Conservation (phyloP, 306 rosid species). For the Gynostemma pentaphyllum region DNA sequence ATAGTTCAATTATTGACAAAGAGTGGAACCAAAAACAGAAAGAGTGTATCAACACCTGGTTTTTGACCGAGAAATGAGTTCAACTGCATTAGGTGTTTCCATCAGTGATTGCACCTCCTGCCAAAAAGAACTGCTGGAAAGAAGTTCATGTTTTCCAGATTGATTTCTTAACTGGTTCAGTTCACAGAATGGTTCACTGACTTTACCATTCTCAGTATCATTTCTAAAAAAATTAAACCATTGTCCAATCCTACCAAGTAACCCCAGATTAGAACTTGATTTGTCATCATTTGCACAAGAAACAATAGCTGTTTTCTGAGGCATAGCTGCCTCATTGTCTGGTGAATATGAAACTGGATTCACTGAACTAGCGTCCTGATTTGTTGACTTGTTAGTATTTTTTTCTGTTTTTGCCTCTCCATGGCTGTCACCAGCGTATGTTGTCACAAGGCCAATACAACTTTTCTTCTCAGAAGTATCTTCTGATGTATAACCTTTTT, state of each 20-base stretch:
- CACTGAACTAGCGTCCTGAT: constrained; percentile 27
- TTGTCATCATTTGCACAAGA: constrained; percentile 13
- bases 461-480: constrained; percentile 21
- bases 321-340: constrained; percentile 20
- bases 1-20: neutral
- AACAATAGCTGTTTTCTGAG: neutral
- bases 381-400: constrained; percentile 15
- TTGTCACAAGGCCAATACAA: neutral
- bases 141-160: constrained; percentile 28
- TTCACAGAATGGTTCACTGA: constrained; percentile 20
- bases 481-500: constrained; percentile 17
- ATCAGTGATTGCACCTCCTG: constrained; percentile 47
- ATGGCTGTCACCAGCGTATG: neutral
- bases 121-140: constrained; percentile 56
- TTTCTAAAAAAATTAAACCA: constrained; percentile 39
- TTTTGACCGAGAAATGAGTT: constrained; percentile 43
- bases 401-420: constrained; percentile 20
- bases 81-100: constrained; percentile 39
- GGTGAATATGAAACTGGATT: constrained; percentile 16
- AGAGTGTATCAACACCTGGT: constrained; percentile 45
- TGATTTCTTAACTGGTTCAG: constrained; percentile 11
- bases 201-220: constrained; percentile 12
- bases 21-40: neutral
- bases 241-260: constrained; percentile 26
- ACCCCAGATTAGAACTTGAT: constrained; percentile 16